Evolutionary conservation across 768 basidiomycete genomes (phyloP), one percentile per base, ranked within the genome.

Genomic region (Auricularia cornea): DNA sequence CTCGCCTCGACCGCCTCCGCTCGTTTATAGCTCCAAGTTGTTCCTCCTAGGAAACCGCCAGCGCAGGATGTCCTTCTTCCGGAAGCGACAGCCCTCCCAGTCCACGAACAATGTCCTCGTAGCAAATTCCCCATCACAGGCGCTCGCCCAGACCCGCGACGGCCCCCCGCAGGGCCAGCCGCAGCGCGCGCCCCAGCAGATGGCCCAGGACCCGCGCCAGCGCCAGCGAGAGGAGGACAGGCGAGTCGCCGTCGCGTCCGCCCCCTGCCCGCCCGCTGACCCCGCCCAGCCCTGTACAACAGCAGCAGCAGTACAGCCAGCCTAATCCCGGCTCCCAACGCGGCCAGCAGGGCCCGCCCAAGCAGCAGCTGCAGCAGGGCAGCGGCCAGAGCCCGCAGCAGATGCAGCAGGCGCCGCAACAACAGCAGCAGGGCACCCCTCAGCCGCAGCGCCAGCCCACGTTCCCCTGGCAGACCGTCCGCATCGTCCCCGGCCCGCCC

Each of bases 21-120:
- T 30, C 56, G 56, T 59, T 59, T 59, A 59, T 30, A 30, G 18
- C 44, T 18, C 83, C 84, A 88, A 87, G 82, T 81, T 85, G 84
- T 88, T 83, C 72, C 74, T 88, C 75, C 76, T 87, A 73, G 78
- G 79, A 67, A 72, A 73, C 73, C 81, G 83, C 76, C 71, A 83
- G 67, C 78, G 86, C 75, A 87, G 87, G 85, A 93, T 93, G 91
- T 91, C 90, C 82, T 93, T 92, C 89, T 93, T 93, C 84, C 88
- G 84, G 52, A 83, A 63, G 59, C 60, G 40, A 61, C 69, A 68
- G 33, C 72, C 70, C 41, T 62, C 65, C 63, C 62, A 64, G 67
- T 62, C 32, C 68, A 44, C 57, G 33, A 33, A 66, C n/a, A 60
- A 75, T 69, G 84, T 86, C 67, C 81, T 84, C 51, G 76, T 86